Evolutionary conservation across 2,329 filamentous ascomycete species (phyloP).

Genomic region (Bipolaris oryzae): DNA sequence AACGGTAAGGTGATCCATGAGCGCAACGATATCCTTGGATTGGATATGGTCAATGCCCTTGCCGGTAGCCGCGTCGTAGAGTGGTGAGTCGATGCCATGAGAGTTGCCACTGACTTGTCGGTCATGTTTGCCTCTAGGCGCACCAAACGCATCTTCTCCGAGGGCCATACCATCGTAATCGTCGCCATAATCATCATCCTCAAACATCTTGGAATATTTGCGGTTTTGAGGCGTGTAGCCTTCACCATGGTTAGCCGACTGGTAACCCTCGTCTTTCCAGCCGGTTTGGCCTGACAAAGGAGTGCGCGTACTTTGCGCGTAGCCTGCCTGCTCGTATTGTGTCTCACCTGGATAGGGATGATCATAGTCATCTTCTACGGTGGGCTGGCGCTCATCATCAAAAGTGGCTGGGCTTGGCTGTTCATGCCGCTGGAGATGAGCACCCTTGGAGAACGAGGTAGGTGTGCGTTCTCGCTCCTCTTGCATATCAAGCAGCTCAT

Average conservation of each 20-base stretch:
- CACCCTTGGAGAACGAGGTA: conserved; percentile 39
- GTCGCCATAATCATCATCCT: conserved; percentile 63
- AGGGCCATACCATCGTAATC: conserved; percentile 55
- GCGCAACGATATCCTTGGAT: conserved; percentile 92
- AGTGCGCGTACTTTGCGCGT: conserved; percentile 40
- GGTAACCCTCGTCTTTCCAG: conserved; percentile 83
- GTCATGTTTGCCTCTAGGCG: conserved; percentile 54
- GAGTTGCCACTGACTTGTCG: conserved; percentile 87
- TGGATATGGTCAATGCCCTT: conserved; percentile 89
- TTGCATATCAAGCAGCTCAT: conserved; percentile 40
- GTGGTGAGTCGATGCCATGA: conserved; percentile 84
- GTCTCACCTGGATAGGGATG: conserved; percentile 42
- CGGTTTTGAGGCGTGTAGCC: conserved; percentile 53
- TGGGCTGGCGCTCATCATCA: conserved; percentile 43
- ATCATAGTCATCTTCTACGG: conserved; percentile 48
- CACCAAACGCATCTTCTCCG: conserved; percentile 50
- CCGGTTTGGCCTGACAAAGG: conserved; percentile 59
- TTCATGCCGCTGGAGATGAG: conserved; percentile 51
- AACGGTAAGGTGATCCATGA: conserved; percentile 99
- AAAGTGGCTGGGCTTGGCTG: conserved; percentile 35
- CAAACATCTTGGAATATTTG: conserved; percentile 55
- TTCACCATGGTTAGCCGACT: conserved; percentile 72
- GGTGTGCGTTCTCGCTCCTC: conserved; percentile 44
- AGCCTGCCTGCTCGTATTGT: conserved; percentile 40
- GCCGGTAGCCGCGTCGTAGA: conserved; percentile 89